Evolutionary conservation across 208 protist species (phyloP), one percentile per base, ranked within the genome.

Genomic region (Porcisia deanei): DNA sequence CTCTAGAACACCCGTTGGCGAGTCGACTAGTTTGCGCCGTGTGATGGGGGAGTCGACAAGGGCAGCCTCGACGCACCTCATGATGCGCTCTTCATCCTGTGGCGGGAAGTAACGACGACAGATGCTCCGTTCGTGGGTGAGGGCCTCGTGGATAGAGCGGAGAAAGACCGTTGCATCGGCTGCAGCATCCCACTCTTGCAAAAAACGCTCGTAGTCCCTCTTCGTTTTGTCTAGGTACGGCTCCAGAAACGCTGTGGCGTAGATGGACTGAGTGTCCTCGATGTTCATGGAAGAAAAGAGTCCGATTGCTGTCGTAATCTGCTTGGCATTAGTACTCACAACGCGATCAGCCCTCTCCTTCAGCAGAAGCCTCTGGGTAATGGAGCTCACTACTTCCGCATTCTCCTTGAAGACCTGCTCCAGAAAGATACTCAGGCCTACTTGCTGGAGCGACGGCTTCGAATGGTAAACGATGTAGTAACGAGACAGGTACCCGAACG

Each of bases 401-500:
- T 93, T 85, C 59, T 88, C 88, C 82, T 88, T 89, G 70, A 94
- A 90, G 49, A 96, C 75, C 71, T 94, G 91, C 69, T 96, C 89
- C 14, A 94, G 77, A 77, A 97, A 97, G 57, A 96, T 95, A 61
- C 82, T 89, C 34, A 95, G 74, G 3, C 89, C 94, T 9, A 94
- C 91, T 16, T 94, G 83, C 70, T 91, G 77, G 34, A 97, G 85
- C 16, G 91, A 91, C 2, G 88, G 89, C 79, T 97, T 95, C 7
- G 84, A 88, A 60, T 91, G 87, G 74, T 97, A 91, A 60, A 94
- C 85, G 73, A 95, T 96, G 76, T 94, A 97, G 71, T 90, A 97
- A 20, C 91, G 87, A 22, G 94, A 96, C 37, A 97, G 77, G 58
- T 97, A 97, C 1, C 83, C 84, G 76, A 97, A 97, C 22, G 91